A percentile compares a stretch with the other conserved stretches of the same genome.
These are phyloP conservation scores for Hypholoma fasciculare DNA, from an alignment of 768 basidiomycete genomes.

Conservation along the genomic window DNA sequence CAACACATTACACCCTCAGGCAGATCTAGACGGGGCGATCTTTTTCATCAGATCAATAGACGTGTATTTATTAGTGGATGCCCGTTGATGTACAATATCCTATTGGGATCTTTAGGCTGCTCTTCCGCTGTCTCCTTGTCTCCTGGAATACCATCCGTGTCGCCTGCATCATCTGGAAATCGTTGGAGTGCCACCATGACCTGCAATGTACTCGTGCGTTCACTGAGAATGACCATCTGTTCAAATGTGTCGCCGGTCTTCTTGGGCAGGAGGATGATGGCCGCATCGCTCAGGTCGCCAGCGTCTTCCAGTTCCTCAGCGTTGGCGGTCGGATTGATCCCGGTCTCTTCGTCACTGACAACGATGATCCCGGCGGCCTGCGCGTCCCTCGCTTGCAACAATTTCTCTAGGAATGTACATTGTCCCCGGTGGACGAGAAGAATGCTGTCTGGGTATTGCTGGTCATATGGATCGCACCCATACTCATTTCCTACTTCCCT, in stretches of 20 bases:
- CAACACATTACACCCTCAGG: not conserved
- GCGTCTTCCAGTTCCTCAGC: conserved; percentile 53
- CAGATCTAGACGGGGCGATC: conserved; percentile 8
- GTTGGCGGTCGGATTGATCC: conserved; percentile 68
- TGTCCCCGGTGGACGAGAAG: conserved; percentile 73
- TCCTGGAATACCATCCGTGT: conserved; percentile 21
- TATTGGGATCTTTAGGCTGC: conserved; percentile 34
- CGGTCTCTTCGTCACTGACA: conserved; percentile 57
- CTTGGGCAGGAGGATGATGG: conserved; percentile 57
- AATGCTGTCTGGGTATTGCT: conserved; percentile 47
- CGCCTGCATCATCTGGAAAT: conserved; percentile 21
- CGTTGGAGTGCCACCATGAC: conserved; percentile 18
- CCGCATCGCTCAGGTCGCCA: conserved; percentile 59
- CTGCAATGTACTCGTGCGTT: conserved; percentile 33
- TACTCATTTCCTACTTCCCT: conserved; percentile 50
- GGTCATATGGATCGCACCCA: conserved; percentile 61
- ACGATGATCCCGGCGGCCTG: conserved; percentile 82
- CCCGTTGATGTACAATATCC: conserved; percentile 75
- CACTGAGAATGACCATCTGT: conserved; percentile 55
- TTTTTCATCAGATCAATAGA: conserved; percentile 50
- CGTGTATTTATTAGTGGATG: conserved; percentile 77
- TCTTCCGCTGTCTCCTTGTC: conserved; percentile 22
- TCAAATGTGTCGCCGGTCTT: conserved; percentile 52
- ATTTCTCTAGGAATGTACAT: conserved; percentile 89
- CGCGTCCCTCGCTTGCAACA: conserved; percentile 63